Percentiles rank a stretch among this genome's conserved stretches.
Evolutionary conservation across 2,329 filamentous ascomycete species (phyloP).

Genomic region (Calycina herbarum): DNA sequence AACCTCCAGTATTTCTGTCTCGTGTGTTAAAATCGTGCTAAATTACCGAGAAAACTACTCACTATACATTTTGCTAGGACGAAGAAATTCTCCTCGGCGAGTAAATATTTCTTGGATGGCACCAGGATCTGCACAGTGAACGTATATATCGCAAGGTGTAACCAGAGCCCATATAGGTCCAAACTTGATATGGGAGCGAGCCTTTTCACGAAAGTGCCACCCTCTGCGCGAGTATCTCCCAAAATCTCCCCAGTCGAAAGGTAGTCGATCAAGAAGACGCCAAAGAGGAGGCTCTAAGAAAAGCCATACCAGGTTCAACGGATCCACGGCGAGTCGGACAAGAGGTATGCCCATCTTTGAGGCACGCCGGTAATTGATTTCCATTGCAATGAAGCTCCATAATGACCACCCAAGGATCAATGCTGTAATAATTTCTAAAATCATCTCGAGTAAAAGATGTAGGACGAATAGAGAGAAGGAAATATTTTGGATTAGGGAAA

Average conservation of each 20-base stretch:
- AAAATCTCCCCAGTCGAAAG: not conserved
- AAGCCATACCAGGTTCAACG: no score
- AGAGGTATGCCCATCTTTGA: no score
- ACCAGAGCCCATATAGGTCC: not conserved
- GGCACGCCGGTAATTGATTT: no score
- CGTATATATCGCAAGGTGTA: not conserved
- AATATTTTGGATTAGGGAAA: no score
- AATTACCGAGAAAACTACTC: not conserved
- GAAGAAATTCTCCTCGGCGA: not conserved
- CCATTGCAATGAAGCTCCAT: no score
- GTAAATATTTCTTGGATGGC: not conserved
- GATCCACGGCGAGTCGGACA: no score
- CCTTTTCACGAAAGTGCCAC: not conserved
- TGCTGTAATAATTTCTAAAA: no score
- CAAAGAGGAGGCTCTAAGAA: no score
- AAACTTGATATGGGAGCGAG: not conserved
- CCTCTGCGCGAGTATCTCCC: not conserved
- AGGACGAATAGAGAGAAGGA: no score
- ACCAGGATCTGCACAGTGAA: not conserved
- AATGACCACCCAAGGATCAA: no score
- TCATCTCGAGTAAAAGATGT: no score
- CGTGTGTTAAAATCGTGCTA: not conserved
- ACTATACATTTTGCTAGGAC: not conserved
- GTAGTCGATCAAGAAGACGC: no score
- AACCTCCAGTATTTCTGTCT: not conserved